Percentiles rank a stretch among this genome's conserved stretches.
These are phyloP conservation scores for Suhomyces sp. DNA, from an alignment of 805 yeast species.

Conservation along the genomic window DNA sequence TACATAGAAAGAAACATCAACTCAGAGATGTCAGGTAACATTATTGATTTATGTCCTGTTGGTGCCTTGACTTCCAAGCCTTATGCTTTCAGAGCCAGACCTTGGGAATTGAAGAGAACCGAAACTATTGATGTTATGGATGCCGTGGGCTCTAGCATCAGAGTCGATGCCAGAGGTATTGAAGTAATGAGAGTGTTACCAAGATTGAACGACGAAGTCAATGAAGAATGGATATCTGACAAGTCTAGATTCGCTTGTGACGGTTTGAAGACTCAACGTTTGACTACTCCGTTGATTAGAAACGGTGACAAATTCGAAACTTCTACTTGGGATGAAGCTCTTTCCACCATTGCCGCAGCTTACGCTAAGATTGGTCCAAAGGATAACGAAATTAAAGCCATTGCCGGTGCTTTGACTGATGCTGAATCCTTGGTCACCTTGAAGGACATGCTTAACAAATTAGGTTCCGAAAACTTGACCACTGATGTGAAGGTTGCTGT, in stretches of 20 bases:
- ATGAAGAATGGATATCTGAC: conserved; percentile 91
- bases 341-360: conserved; percentile 64
- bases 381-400: conserved; percentile 73
- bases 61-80: conserved; percentile 91
- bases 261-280: conserved; percentile 81
- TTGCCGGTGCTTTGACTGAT: conserved; percentile 79
- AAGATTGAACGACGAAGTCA: conserved; percentile 78
- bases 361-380: conserved; percentile 52
- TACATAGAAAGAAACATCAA: conserved; percentile 81
- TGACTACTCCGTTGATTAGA: conserved; percentile 76
- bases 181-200: conserved; percentile 88
- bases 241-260: conserved; percentile 83
- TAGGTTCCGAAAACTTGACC: conserved; percentile 79
- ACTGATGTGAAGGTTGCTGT: conserved; percentile 63
- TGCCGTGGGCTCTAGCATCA: conserved; percentile 75
- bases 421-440: conserved; percentile 80
- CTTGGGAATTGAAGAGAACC: conserved; percentile 89
- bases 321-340: conserved; percentile 87
- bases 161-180: conserved; percentile 84
- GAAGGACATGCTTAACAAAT: conserved; percentile 71
- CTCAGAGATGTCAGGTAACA: conserved; percentile 82
- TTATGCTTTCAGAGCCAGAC: conserved; percentile 87
- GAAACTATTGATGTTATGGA: conserved; percentile 84
- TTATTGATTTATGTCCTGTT: conserved; percentile 85
- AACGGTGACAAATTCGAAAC: conserved; percentile 65